phyloP scores from a whole-genome alignment of 2,329 filamentous ascomycete genomes.

The Xylaria arbuscula region DNA sequence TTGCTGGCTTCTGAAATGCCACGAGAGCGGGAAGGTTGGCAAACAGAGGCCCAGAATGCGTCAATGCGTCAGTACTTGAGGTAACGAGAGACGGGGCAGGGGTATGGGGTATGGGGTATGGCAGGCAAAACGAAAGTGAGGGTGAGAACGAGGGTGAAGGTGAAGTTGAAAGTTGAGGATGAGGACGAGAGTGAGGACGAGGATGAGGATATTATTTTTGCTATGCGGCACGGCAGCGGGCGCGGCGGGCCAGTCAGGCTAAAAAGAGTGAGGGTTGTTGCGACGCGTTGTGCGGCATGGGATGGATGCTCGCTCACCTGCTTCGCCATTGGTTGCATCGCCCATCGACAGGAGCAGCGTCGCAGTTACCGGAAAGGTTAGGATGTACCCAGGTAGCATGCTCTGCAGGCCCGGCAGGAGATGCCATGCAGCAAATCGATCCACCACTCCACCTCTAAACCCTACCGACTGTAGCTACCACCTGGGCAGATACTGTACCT shows the following conservation, averaged over 20 bases:
- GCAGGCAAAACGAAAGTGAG: constrained; percentile 16
- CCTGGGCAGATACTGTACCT: too few species aligned
- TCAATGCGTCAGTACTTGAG: constrained; percentile 1
- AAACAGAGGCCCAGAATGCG: constrained; percentile 1
- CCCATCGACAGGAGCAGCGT: neutral
- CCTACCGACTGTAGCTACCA: constrained; percentile 15
- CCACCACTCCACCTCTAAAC: constrained; percentile 20
- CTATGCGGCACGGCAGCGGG: constrained; percentile 27
- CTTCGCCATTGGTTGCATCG: constrained; percentile 30
- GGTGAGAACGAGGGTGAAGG: constrained; percentile 9
- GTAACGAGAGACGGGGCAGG: constrained; percentile 24
- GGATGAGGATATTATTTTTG: constrained; percentile 31
- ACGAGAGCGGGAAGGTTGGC: neutral
- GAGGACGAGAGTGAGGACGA: constrained; percentile 5
- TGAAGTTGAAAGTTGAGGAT: constrained; percentile 17
- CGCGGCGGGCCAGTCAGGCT: constrained; percentile 36
- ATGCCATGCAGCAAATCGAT: constrained; percentile 24
- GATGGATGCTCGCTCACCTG: constrained; percentile 23
- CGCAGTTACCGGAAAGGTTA: neutral
- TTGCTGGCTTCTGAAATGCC: constrained; percentile 14
- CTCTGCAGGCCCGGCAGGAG: constrained; percentile 5
- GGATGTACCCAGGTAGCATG: constrained; percentile 20
- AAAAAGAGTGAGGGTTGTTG: constrained; percentile 35
- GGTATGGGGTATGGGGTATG: constrained; percentile 9
- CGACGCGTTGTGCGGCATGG: constrained; percentile 34